Percentiles rank a stretch among this genome's conserved stretches.
Conservation (phyloP, 345 rosid genomes). For the Pelargonium nanum region DNA sequence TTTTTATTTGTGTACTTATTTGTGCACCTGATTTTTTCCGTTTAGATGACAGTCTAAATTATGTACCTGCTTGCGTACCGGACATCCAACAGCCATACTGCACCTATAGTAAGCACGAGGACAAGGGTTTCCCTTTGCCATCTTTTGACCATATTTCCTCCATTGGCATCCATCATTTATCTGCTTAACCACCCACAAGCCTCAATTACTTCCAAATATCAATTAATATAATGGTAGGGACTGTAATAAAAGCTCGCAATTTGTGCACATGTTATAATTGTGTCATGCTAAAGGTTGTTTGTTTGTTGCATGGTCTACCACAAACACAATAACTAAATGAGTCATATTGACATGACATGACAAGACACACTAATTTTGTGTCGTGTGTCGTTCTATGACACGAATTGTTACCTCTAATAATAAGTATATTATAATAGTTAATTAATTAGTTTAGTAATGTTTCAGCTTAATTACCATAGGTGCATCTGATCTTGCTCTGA, state of each 20-base stretch:
- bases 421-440: background rate
- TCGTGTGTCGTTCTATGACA: background rate
- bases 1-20: background rate
- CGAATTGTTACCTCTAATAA: background rate
- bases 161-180: constrained; percentile 75
- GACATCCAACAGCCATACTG: constrained; percentile 78
- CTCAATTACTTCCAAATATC: background rate
- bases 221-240: too few species aligned
- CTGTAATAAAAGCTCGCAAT: background rate
- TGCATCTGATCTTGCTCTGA: constrained; percentile 47
- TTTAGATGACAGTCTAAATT: too few species aligned
- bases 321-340: background rate
- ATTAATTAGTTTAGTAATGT: background rate
- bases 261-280: background rate
- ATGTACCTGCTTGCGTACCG: constrained; percentile 80
- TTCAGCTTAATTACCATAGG: constrained; percentile 28
- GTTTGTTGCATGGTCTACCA: too few species aligned
- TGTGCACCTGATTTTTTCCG: background rate
- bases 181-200: constrained; percentile 16
- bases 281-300: too few species aligned
- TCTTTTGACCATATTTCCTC: constrained; percentile 79
- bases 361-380: too few species aligned
- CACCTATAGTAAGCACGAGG: constrained; percentile 84
- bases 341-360: constrained; percentile 1
- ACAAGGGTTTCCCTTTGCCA: constrained; percentile 79